Conservation (phyloP, 2,329 filamentous ascomycete genomes). For the Colletotrichum brevisporum region DNA sequence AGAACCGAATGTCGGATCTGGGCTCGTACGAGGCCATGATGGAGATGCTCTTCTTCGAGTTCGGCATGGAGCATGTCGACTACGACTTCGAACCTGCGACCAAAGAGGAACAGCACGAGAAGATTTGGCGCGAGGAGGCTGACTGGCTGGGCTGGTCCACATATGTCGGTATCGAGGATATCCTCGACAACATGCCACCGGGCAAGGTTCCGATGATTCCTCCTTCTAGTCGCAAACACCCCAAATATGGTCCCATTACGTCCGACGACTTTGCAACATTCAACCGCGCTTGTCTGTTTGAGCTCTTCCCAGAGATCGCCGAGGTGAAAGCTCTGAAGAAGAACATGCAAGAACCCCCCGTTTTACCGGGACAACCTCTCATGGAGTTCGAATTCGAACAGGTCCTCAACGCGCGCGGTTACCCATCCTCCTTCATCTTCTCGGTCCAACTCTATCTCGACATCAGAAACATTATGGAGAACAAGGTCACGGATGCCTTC, state of each 20-base stretch:
- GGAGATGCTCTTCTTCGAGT: constrained; percentile 18
- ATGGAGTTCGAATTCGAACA: constrained; percentile 9
- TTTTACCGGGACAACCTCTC: background rate
- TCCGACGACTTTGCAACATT: background rate
- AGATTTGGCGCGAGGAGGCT: constrained; percentile 1
- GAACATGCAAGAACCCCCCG: background rate
- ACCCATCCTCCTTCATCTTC: constrained; percentile 1
- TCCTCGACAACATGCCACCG: background rate
- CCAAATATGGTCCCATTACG: constrained; percentile 14
- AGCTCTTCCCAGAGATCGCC: constrained; percentile 7
- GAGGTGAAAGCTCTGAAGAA: background rate
- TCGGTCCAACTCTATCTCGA: constrained; percentile 12
- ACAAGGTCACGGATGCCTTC: constrained; percentile 5
- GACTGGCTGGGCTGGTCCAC: constrained; percentile 4
- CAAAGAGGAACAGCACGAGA: constrained; percentile 7
- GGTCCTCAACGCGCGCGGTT: background rate
- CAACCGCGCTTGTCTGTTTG: background rate
- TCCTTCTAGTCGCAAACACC: background rate
- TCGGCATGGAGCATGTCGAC: constrained; percentile 8
- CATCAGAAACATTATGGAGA: constrained; percentile 16
- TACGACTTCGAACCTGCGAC: background rate
- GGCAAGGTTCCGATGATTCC: background rate
- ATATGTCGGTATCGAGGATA: background rate
- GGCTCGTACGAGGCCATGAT: constrained; percentile 3
- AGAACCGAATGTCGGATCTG: background rate